Evolutionary conservation across 441 rosid genomes (phyloP).

Genomic region (Arabidopsis hybrid): DNA sequence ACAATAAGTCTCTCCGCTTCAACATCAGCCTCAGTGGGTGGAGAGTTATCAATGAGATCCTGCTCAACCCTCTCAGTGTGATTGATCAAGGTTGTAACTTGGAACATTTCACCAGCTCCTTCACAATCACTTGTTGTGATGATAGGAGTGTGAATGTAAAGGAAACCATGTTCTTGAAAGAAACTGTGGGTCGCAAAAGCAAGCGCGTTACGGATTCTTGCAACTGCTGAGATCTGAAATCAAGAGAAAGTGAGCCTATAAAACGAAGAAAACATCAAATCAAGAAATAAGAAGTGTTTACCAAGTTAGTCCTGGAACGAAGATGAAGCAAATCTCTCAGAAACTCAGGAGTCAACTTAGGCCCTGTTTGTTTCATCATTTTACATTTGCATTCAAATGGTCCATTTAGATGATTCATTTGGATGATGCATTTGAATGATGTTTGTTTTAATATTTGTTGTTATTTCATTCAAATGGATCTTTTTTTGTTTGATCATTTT

Average conservation of each 20-base stretch:
- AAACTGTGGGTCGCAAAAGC: constrained; percentile 90
- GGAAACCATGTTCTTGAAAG: constrained; percentile 78
- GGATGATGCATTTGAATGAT: too few species aligned
- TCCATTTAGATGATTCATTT: too few species aligned
- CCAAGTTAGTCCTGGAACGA: constrained; percentile 92
- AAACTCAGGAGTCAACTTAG: constrained; percentile 81
- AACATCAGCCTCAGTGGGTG: constrained; percentile 77
- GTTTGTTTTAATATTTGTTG: too few species aligned
- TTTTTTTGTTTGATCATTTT: too few species aligned
- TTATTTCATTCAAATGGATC: too few species aligned
- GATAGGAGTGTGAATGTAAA: constrained; percentile 86
- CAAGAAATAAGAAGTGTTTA: constrained; percentile 23
- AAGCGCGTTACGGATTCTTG: constrained; percentile 86
- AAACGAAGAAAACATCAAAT: too few species aligned
- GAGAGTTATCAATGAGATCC: constrained; percentile 76
- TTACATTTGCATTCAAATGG: too few species aligned
- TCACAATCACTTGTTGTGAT: constrained; percentile 97
- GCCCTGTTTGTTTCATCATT: too few species aligned
- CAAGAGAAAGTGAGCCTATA: neutral
- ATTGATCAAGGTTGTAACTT: constrained; percentile 82
- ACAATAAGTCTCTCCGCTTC: constrained; percentile 67
- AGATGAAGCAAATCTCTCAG: constrained; percentile 82
- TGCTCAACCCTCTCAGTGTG: constrained; percentile 72
- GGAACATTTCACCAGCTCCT: constrained; percentile 99
- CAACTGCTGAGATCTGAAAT: constrained; percentile 80